These are phyloP conservation scores for Globisporangium acanthophoron DNA, from an alignment of 352 stramenopile species.

Conservation along the genomic window DNA sequence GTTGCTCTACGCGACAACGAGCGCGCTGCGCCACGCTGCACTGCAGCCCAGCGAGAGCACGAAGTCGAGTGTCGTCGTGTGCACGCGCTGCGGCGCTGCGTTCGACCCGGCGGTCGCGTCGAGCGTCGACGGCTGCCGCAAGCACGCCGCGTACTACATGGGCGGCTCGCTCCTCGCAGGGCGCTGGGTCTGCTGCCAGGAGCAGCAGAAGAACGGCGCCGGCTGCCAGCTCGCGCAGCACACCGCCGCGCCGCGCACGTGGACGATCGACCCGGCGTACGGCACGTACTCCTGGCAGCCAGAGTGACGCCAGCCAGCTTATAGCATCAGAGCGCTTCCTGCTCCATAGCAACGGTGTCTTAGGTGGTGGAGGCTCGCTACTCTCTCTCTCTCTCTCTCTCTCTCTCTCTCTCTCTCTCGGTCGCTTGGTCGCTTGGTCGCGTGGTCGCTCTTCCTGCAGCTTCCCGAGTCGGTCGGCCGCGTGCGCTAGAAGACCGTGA, in stretches of 20 bases:
- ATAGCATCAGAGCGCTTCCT: neutral
- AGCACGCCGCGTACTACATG: constrained; percentile 46
- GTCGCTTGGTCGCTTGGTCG: neutral
- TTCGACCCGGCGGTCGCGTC: constrained; percentile 25
- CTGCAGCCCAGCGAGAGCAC: neutral
- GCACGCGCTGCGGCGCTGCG: constrained; percentile 27
- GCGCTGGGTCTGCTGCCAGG: constrained; percentile 48
- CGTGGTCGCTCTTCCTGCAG: neutral
- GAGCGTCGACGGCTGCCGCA: constrained; percentile 28
- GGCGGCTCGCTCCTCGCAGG: constrained; percentile 33
- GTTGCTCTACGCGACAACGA: constrained; percentile 35
- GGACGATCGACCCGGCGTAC: constrained; percentile 29
- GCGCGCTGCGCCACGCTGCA: constrained; percentile 21
- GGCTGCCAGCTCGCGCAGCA: constrained; percentile 31
- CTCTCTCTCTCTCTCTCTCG: neutral
- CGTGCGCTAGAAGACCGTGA: constrained; percentile 93
- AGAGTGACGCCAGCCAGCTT: neutral
- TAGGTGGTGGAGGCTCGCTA: neutral
- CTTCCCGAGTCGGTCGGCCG: too few species aligned
- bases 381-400: neutral
- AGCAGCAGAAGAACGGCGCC: constrained; percentile 23
- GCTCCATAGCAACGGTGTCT: neutral
- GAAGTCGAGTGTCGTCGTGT: constrained; percentile 7
- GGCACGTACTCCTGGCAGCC: constrained; percentile 35
- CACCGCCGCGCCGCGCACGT: constrained; percentile 21